Evolutionary conservation across 2,329 filamentous ascomycete species (phyloP).

Genomic region (Cladobotryum protrusum): DNA sequence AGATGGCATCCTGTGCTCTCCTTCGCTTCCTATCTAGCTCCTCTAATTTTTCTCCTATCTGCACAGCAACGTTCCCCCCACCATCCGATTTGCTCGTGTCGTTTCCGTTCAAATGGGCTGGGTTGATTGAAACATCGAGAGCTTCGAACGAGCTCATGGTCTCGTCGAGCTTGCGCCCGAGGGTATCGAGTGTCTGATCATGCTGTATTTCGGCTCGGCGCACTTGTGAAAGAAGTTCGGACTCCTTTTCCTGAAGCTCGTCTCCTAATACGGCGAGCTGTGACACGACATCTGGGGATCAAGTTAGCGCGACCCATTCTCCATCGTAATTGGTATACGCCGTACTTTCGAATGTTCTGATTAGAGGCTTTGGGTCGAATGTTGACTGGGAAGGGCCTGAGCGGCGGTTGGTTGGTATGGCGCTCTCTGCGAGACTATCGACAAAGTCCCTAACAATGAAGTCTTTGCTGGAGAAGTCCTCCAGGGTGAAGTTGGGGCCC

Average conservation of each 20-base stretch:
- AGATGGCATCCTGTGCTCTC: slow-evolving; percentile 86
- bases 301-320: not conserved
- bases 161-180: slow-evolving; percentile 84
- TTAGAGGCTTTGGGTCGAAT: slow-evolving; percentile 95
- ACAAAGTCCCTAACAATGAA: slow-evolving; percentile 99
- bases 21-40: slow-evolving; percentile 89
- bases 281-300: slow-evolving; percentile 50
- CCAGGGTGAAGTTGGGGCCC: slow-evolving; percentile 77
- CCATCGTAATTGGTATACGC: not conserved
- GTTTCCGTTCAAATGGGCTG: slow-evolving; percentile 36
- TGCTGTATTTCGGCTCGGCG: slow-evolving; percentile 88
- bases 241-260: slow-evolving; percentile 83
- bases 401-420: slow-evolving; percentile 71
- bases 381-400: slow-evolving; percentile 58
- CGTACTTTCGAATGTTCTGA: slow-evolving; percentile 82
- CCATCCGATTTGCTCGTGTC: slow-evolving; percentile 37
- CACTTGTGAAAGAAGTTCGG: slow-evolving; percentile 82
- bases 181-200: slow-evolving; percentile 79
- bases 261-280: slow-evolving; percentile 67
- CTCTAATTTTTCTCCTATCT: slow-evolving; percentile 89
- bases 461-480: slow-evolving; percentile 83
- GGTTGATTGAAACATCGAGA: slow-evolving; percentile 76
- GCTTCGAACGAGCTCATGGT: slow-evolving; percentile 89
- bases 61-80: slow-evolving; percentile 84
- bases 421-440: slow-evolving; percentile 81